phyloP scores from a whole-genome alignment of 192 early-diverging fungal species.

The Lobosporangium transversale region DNA sequence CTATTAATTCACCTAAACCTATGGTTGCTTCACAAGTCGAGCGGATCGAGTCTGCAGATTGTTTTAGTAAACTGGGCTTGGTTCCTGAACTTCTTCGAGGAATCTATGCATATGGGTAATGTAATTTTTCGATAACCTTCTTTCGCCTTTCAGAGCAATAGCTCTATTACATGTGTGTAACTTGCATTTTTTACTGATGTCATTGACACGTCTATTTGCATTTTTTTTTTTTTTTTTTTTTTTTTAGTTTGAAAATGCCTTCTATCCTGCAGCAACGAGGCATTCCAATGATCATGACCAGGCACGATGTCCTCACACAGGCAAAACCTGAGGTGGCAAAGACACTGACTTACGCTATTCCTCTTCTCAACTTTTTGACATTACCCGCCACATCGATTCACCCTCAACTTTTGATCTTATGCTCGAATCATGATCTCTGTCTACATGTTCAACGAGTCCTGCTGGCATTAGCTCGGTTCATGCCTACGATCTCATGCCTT shows the following conservation, averaged over 20 bases:
- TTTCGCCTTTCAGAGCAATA: too few relatives aligned
- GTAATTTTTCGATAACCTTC: too few relatives aligned
- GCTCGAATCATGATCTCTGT: constrained; percentile 47
- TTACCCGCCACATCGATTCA: constrained; percentile 49
- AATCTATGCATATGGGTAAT: constrained; percentile 51
- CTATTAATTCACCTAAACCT: constrained; percentile 18
- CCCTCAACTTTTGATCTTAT: constrained; percentile 40
- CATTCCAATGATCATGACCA: constrained; percentile 52
- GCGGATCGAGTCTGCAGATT: constrained; percentile 33
- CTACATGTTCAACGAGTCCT: constrained; percentile 48
- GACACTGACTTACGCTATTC: constrained; percentile 47
- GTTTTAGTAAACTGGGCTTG: constrained; percentile 44
- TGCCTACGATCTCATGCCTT: constrained; percentile 49
- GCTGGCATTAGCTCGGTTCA: constrained; percentile 45
- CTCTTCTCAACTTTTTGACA: constrained; percentile 33
- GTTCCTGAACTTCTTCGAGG: constrained; percentile 38
- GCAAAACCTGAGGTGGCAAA: constrained; percentile 50
- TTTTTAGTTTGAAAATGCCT: constrained; percentile 34
- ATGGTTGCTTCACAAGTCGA: constrained; percentile 30
- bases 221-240: neutral
- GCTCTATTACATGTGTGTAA: too few relatives aligned
- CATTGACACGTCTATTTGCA: too few relatives aligned
- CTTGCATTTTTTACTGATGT: too few relatives aligned
- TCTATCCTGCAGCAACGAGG: constrained; percentile 50
- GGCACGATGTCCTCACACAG: constrained; percentile 39